Base-by-base conservation (phyloP, 495 filamentous ascomycete genomes). In the Penicillium dipodomyicola region DNA sequence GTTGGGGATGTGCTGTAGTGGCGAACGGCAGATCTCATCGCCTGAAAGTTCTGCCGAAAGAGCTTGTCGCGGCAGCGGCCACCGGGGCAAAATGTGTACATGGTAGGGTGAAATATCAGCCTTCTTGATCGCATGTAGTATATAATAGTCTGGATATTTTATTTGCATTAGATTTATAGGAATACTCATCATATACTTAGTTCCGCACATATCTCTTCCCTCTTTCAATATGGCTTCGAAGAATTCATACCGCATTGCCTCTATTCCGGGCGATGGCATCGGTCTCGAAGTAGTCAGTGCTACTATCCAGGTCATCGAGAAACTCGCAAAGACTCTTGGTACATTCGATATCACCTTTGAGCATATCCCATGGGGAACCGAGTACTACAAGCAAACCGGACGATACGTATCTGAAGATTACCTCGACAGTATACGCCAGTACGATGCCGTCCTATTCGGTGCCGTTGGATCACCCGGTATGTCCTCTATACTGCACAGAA, bases 381-480 rank as follows among this genome's bases (percentile, higher is more conserved):
- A 59, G 12, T 65, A 68, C 19, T 80, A 78, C 43, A 77, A 77
- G 47, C 60, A 73, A 43, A 55, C 64, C 43, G 77, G 77, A 3
- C 55, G 56, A 47, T 79, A 79, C 51, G 56, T 78, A 8, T 68
- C 75, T 0, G 73, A 76, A 19, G 67, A 76, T 50, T 72, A 65
- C 5, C 60, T 80, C 7, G 65, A 71, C 20, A 65, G 54, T 0
- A 29, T 78, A 22, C 72, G 67, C 49, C 70, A 67, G 37, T 76
- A 71, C 49, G 66, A 80, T 55, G 77, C 77, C 2, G 69, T 73
- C 9, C 56, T 79, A 3, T 80, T 80, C 42, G 77, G 77, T n/a
- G 71, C 77, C 7, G 77, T 79, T 12, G 77, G 77, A 6, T 74
- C 60, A 11, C 67, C 65, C 35, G 67, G 67, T 67, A 69, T n/a